phyloP scores from a whole-genome alignment of 768 basidiomycete genomes.

The Suillus plorans region DNA sequence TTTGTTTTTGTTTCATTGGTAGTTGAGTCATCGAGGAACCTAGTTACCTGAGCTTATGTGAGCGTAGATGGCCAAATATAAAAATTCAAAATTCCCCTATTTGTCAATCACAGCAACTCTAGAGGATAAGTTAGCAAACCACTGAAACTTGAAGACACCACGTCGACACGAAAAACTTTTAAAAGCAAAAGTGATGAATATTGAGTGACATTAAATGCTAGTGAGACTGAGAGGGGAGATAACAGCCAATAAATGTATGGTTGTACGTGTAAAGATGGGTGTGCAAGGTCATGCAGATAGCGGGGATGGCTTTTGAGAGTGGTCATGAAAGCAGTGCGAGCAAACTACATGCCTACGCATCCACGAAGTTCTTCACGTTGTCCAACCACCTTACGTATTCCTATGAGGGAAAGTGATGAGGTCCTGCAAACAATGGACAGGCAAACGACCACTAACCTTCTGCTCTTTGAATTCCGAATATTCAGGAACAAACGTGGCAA shows the following conservation, averaged over 20 bases:
- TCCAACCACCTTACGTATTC: slow-evolving; percentile 92
- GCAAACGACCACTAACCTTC: slow-evolving; percentile 53
- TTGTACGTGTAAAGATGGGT: slow-evolving; percentile 11
- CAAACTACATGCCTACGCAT: slow-evolving; percentile 40
- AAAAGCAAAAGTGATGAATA: not conserved
- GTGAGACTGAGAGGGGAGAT: slow-evolving; percentile 24
- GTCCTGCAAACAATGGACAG: slow-evolving; percentile 3
- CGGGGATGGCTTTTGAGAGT: not conserved
- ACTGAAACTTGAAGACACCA: not conserved
- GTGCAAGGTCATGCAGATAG: slow-evolving; percentile 7
- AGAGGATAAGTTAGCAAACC: too few species aligned
- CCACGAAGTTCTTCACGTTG: slow-evolving; percentile 80
- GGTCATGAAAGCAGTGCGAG: not conserved
- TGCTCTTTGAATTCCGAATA: slow-evolving; percentile 92
- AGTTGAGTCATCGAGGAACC: too few species aligned
- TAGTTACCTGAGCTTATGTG: too few species aligned
- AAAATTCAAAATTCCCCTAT: too few species aligned
- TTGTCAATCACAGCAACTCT: too few species aligned
- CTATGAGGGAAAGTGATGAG: slow-evolving; percentile 37
- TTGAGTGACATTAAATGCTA: slow-evolving; percentile 2
- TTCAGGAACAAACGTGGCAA: slow-evolving; percentile 87
- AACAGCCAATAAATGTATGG: slow-evolving; percentile 11
- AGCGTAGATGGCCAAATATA: too few species aligned
- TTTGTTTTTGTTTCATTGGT: too few species aligned
- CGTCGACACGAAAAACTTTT: not conserved